Conservation (phyloP, 1,284 basidiomycete species). For the Cryptococcus wingfieldii region DNA sequence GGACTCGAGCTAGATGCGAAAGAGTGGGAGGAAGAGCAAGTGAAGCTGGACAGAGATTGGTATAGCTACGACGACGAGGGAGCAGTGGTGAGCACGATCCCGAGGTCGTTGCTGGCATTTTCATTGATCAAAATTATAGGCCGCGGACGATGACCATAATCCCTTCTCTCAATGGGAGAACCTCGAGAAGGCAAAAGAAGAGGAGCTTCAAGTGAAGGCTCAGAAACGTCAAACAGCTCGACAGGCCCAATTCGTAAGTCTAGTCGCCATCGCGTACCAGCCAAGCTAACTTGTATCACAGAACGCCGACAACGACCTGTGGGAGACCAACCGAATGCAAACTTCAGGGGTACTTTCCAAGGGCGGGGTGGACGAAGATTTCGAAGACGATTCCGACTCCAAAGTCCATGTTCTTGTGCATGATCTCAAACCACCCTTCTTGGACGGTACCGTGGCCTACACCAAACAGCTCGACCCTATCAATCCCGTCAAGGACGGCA, state of each 20-base stretch:
- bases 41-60: slow-evolving; percentile 86
- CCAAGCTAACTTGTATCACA: slow-evolving; percentile 40
- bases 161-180: slow-evolving; percentile 89
- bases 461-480: slow-evolving; percentile 96
- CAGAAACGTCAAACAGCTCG: slow-evolving; percentile 82
- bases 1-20: slow-evolving; percentile 52
- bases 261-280: not conserved
- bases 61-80: slow-evolving; percentile 86
- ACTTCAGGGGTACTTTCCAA: slow-evolving; percentile 90
- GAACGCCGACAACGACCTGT: slow-evolving; percentile 96
- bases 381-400: slow-evolving; percentile 89
- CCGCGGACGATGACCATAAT: slow-evolving; percentile 84
- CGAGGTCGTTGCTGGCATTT: not conserved
- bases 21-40: slow-evolving; percentile 94
- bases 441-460: slow-evolving; percentile 92
- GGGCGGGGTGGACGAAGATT: slow-evolving; percentile 75
- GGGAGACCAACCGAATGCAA: slow-evolving; percentile 97
- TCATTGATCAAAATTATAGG: slow-evolving; percentile 24
- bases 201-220: slow-evolving; percentile 73
- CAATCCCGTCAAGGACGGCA: slow-evolving; percentile 89
- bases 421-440: slow-evolving; percentile 94
- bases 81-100: slow-evolving; percentile 55
- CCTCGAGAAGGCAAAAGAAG: slow-evolving; percentile 64
- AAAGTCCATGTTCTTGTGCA: slow-evolving; percentile 97
- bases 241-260: slow-evolving; percentile 85